Conservation (phyloP, 2,329 filamentous ascomycete genomes). For the Fusarium nodosum region DNA sequence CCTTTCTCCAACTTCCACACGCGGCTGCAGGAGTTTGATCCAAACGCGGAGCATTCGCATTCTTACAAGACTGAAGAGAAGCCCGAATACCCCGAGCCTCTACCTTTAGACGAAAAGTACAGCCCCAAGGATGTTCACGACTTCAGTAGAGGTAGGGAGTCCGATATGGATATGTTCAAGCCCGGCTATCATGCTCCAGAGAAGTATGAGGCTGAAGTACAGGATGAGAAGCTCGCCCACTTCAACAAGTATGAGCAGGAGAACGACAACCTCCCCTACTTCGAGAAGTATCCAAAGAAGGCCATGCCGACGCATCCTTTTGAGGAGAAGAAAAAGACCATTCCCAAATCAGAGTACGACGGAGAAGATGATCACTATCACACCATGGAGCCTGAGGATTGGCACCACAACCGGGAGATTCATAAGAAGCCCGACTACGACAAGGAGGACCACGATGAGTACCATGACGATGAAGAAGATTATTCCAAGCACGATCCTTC, state of each 20-base stretch:
- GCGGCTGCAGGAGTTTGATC: neutral
- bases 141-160: neutral
- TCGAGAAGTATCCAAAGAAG: neutral
- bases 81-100: neutral
- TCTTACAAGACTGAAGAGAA: neutral
- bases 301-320: neutral
- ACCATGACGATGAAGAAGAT: neutral
- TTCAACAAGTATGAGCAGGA: neutral
- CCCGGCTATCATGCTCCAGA: neutral
- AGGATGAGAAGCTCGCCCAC: neutral
- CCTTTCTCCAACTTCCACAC: neutral
- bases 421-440: conserved; percentile 1
- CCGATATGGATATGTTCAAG: neutral
- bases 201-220: neutral
- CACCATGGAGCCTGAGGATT: neutral
- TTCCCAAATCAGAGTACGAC: conserved; percentile 1
- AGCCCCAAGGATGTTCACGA: neutral
- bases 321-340: neutral
- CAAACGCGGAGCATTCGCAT: neutral
- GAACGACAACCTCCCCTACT: neutral
- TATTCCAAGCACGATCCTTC: neutral
- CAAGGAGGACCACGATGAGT: neutral
- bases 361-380: neutral
- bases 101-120: neutral
- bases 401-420: neutral